Percentiles rank a stretch among this genome's conserved stretches.
phyloP scores from a whole-genome alignment of 176 grass and related monocot species.

The Aegilops tauschii region DNA sequence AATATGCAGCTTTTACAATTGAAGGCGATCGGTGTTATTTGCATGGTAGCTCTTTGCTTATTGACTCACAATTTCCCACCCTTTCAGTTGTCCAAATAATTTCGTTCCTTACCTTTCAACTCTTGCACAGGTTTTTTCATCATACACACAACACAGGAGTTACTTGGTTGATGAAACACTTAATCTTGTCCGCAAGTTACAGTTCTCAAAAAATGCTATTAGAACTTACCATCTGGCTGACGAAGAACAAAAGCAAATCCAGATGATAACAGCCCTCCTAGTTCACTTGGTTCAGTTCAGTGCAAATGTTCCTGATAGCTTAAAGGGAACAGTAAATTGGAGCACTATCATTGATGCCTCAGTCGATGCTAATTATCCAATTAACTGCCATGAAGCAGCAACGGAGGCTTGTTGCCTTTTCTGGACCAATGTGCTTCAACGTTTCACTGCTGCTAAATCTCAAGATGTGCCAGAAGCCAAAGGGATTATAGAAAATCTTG shows the following conservation, averaged over 20 bases:
- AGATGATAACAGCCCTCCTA: constrained; percentile 96
- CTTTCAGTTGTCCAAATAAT: constrained; percentile 31
- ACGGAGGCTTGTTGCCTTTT: constrained; percentile 77
- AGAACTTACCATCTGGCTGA: constrained; percentile 92
- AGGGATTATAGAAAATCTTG: constrained; percentile 91
- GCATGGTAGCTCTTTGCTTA: constrained; percentile 54
- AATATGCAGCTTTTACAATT: constrained; percentile 96
- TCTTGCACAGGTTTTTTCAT: constrained; percentile 74
- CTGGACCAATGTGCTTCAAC: constrained; percentile 90
- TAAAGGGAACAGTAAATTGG: constrained; percentile 76
- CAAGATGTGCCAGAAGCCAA: constrained; percentile 87
- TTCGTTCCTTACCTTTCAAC: constrained; percentile 35
- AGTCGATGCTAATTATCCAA: constrained; percentile 65
- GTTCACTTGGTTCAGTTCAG: constrained; percentile 97
- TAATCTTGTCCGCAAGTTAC: constrained; percentile 85
- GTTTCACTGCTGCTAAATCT: constrained; percentile 79
- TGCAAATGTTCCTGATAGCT: constrained; percentile 75
- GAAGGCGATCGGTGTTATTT: constrained; percentile 86
- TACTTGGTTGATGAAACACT: constrained; percentile 98
- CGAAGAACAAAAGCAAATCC: constrained; percentile 97
- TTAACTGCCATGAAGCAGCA: constrained; percentile 76
- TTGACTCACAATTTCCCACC: constrained; percentile 29
- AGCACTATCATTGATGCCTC: constrained; percentile 71
- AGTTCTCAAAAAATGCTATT: constrained; percentile 83
- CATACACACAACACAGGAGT: constrained; percentile 76